A percentile compares a stretch with the other conserved stretches of the same genome.
These are phyloP conservation scores for Syncephalis fuscata DNA, from an alignment of 371 early-diverging fungal genomes.

Conservation along the genomic window DNA sequence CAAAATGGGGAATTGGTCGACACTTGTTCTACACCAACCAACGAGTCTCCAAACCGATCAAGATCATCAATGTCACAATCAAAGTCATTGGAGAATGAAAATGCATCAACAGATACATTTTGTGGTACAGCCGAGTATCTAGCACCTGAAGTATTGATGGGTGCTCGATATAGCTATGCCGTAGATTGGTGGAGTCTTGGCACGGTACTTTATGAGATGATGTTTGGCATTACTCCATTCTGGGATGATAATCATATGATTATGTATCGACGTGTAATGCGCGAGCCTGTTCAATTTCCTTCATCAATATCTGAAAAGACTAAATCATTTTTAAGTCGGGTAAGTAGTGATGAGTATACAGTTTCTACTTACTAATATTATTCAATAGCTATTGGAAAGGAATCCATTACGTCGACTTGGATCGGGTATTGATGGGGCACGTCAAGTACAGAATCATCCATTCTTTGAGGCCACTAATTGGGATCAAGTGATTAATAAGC, in stretches of 20 bases:
- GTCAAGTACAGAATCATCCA: slow-evolving; percentile 43
- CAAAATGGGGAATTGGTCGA: no score
- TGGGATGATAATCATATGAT: slow-evolving; percentile 57
- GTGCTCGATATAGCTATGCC: slow-evolving; percentile 60
- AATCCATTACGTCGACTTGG: slow-evolving; percentile 47
- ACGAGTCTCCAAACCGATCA: no score
- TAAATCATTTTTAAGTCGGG: slow-evolving; percentile 33
- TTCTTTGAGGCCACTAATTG: slow-evolving; percentile 52
- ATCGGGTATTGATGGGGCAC: slow-evolving; percentile 27
- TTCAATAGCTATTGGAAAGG: slow-evolving; percentile 38
- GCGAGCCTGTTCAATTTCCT: slow-evolving; percentile 60
- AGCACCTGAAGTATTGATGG: slow-evolving; percentile 83
- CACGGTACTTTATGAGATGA: slow-evolving; percentile 75
- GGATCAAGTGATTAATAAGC: slow-evolving; percentile 19
- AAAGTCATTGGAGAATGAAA: slow-evolving; percentile 9
- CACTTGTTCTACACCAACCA: no score
- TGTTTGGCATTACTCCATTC: slow-evolving; percentile 60
- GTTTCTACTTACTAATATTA: not conserved
- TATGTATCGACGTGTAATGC: slow-evolving; percentile 67
- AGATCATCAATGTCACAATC: no score
- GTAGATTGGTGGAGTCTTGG: slow-evolving; percentile 98
- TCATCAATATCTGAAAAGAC: slow-evolving; percentile 34
- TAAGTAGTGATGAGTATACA: slow-evolving; percentile 13
- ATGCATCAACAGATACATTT: slow-evolving; percentile 43
- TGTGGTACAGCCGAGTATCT: slow-evolving; percentile 91